Evolutionary conservation across 2,329 filamentous ascomycete genomes (phyloP), one percentile per base, ranked within the genome.

Genomic region (Gaeumannomyces tritici): DNA sequence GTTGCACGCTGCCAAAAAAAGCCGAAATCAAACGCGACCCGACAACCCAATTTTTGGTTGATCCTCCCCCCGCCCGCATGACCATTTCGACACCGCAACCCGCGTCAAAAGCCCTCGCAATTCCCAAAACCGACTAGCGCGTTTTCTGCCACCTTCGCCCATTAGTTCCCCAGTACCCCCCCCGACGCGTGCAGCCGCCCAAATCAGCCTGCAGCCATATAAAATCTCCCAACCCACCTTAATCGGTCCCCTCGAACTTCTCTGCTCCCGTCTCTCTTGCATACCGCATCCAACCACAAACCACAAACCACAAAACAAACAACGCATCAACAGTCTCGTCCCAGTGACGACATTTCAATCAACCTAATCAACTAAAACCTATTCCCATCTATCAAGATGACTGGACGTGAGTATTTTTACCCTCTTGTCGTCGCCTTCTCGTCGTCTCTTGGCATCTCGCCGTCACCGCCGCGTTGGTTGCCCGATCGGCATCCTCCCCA

Each of bases 371-470:
- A 66, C 65, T 65, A 69, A 70, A 70, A 71, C 75, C 67, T 68
- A 71, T 65, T 73, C 28, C 29, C 24, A 56, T 61, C 68, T 67
- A 70, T 80, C 83, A 87, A 77, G 66, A 89, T 88, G 85, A 88
- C 85, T 86, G 85, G 85, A 86, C 85, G 85, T 88, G 83, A 86
- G 85, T 86, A 24, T 15, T 55, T 11, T 51, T 28, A 18, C 24
- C 51, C 21, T 61, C 1, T 51, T 42, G 1, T 54, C 18, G 47
- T 26, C 27, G 55, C 4, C n/a, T n/a, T n/a, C n/a, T n/a, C 13
- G 60, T 47, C 58, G 55, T 58, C 51, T 7, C 31, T 33, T 29
- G 29, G 29, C 29, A 29, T 58, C 61, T 62, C 57, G 61, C 65
- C 64, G 64, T 24, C 61, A 59, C 13, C 35, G 15, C 35, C 35